These are phyloP conservation scores for Ambrosiella cleistominuta DNA, from an alignment of 2,329 filamentous ascomycete species.

Conservation along the genomic window DNA sequence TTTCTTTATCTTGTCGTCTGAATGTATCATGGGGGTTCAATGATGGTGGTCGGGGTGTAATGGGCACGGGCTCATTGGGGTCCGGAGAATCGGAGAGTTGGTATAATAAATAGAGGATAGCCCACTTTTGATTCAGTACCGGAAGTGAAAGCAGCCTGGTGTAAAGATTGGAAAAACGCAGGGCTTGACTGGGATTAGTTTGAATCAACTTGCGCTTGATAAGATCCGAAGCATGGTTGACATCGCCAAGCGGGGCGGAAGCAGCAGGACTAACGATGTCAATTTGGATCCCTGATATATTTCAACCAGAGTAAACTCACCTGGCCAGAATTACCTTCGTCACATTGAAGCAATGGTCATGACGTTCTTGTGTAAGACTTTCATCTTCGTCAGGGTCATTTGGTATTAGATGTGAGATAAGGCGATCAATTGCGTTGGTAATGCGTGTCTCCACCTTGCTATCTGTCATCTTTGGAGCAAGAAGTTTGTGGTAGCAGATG, in stretches of 20 bases:
- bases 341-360: slow-evolving; percentile 41
- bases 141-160: slow-evolving; percentile 76
- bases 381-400: slow-evolving; percentile 47
- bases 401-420: slow-evolving; percentile 59
- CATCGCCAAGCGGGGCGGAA: slow-evolving; percentile 38
- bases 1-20: slow-evolving; percentile 23
- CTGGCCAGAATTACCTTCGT: slow-evolving; percentile 34
- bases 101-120: slow-evolving; percentile 80
- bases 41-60: slow-evolving; percentile 21
- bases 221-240: slow-evolving; percentile 81
- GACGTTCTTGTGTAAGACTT: slow-evolving; percentile 47
- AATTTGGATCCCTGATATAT: not conserved
- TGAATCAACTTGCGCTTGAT: slow-evolving; percentile 79
- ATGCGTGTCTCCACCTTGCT: slow-evolving; percentile 40
- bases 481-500: slow-evolving; percentile 20
- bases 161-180: slow-evolving; percentile 80
- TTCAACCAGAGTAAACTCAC: slow-evolving; percentile 20
- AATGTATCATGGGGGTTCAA: slow-evolving; percentile 23
- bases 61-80: slow-evolving; percentile 32
- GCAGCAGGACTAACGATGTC: slow-evolving; percentile 8
- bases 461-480: slow-evolving; percentile 28
- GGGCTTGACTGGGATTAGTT: slow-evolving; percentile 59
- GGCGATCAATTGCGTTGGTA: slow-evolving; percentile 59
- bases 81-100: slow-evolving; percentile 56
- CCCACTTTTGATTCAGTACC: slow-evolving; percentile 90